Evolutionary conservation across 2,329 filamentous ascomycete species (phyloP).

Genomic region (Microascus cirrosus): DNA sequence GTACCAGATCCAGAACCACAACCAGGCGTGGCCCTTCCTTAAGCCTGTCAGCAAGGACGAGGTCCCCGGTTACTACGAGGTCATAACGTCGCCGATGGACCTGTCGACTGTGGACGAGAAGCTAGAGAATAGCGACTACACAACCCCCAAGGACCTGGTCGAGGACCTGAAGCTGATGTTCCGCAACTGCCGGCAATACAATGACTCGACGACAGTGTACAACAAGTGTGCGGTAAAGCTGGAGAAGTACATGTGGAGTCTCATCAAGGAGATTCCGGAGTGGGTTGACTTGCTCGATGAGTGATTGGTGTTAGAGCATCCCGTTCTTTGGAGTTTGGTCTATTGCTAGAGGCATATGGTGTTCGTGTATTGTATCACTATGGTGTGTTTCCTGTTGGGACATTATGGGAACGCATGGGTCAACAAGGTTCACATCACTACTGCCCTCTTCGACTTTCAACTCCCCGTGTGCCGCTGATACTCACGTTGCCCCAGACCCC

Average conservation of each 20-base stretch:
- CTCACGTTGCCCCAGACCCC: too few species aligned
- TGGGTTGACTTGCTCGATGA: conserved; percentile 57
- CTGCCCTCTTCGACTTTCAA: too few species aligned
- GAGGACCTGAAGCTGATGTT: conserved; percentile 82
- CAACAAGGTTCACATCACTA: too few species aligned
- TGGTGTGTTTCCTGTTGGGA: too few species aligned
- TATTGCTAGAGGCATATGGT: too few species aligned
- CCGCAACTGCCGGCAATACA: conserved; percentile 91
- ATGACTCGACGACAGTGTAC: conserved; percentile 89
- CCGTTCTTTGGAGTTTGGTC: too few species aligned
- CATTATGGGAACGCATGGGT: too few species aligned
- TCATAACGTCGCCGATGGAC: conserved; percentile 98
- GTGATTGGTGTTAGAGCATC: too few species aligned
- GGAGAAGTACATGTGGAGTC: conserved; percentile 89
- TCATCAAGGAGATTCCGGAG: conserved; percentile 84
- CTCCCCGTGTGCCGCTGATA: too few species aligned
- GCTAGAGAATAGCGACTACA: conserved; percentile 86
- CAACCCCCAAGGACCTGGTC: conserved; percentile 84
- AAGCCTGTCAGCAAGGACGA: conserved; percentile 91
- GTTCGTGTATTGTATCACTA: too few species aligned
- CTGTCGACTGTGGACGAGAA: conserved; percentile 91
- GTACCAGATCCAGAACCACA: conserved; percentile 90
- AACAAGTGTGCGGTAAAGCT: conserved; percentile 90
- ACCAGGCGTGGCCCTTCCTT: conserved; percentile 87
- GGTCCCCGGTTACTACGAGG: conserved; percentile 96